Conservation (phyloP, 108 stramenopile species). For the Craspedostauros australis region DNA sequence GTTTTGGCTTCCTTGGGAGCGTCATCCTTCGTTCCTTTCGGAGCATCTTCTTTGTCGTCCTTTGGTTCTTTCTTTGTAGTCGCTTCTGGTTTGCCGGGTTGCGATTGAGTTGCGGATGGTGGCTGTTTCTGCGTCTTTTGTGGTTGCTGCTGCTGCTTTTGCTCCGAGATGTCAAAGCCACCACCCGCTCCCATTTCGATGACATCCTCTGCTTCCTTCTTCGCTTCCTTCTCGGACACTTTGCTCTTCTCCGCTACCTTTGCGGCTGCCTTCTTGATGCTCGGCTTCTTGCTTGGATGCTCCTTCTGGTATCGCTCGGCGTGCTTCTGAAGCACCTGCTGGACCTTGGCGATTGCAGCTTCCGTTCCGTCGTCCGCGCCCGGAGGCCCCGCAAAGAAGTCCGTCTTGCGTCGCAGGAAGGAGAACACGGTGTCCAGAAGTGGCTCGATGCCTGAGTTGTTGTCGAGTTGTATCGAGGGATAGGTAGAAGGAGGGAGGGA, state of each 20-base stretch:
- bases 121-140: constrained; percentile 3
- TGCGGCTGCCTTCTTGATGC: background rate
- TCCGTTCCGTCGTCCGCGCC: constrained; percentile 22
- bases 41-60: background rate
- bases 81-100: background rate
- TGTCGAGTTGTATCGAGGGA: too few relatives aligned
- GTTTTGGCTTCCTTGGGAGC: background rate
- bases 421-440: constrained; percentile 95
- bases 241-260: constrained; percentile 4
- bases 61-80: constrained; percentile 2
- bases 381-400: constrained; percentile 89
- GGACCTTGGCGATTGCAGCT: constrained; percentile 65
- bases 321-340: constrained; percentile 72
- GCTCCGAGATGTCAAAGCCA: constrained; percentile 57
- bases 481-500: too few relatives aligned
- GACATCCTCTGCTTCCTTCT: constrained; percentile 41
- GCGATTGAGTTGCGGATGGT: constrained; percentile 1
- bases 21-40: background rate
- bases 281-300: constrained; percentile 2
- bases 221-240: constrained; percentile 4
- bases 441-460: constrained; percentile 99
- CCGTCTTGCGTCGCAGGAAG: constrained; percentile 97
- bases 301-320: constrained; percentile 45
- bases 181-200: constrained; percentile 68
- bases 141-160: background rate